Base-by-base conservation (phyloP, 805 yeast genomes). In the Ogataea zsoltii region DNA sequence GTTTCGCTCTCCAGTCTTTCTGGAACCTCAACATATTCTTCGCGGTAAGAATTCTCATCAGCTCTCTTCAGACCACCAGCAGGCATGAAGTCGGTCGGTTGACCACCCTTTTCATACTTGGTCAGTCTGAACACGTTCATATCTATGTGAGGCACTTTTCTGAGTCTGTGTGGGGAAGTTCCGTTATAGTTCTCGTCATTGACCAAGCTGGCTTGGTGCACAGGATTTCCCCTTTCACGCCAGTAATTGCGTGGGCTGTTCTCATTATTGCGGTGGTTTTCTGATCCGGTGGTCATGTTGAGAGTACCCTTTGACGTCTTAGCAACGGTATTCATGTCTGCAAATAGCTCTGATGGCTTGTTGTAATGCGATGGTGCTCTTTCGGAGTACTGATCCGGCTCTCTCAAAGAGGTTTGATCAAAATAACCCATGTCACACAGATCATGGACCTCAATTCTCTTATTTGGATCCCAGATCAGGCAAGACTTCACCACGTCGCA, bases 391-490 rank as follows among this genome's bases (percentile, higher is more conserved):
- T 49, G 48, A 10, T 50, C 51, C 7, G 56, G 54, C 14, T 46
- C 52, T n/a, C 56, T 46, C 7, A 57, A 41, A 17, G 51, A 33
- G 2, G 84, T 71, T 14, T 71, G 70, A 40, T 65, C 63, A 62
- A 86, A 86, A 60, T 80, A 86, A 0, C 74, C 66, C 77, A 78
- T 69, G 13, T 64, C 41, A 48, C 80, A 68, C 25, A 86, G 53
- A 7, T 64, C 63, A 1, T 70, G 69, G 2, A 76, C 84, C 31
- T 76, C 74, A 0, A 79, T 75, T 53, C 95, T 72, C n/a, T 64
- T 60, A n/a, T 65, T 63, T 2, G 96, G 95, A 64, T 88, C 83
- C 96, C 97, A 90, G 41, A 74, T 68, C 28, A 90, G 69, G 55
- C 91, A 85, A 1, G 64, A 55, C 49, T 62, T 64, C 7, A 74